Evolutionary conservation across 2,329 filamentous ascomycete species (phyloP), one percentile per base, ranked within the genome.

Genomic region (Blumeria hordei): DNA sequence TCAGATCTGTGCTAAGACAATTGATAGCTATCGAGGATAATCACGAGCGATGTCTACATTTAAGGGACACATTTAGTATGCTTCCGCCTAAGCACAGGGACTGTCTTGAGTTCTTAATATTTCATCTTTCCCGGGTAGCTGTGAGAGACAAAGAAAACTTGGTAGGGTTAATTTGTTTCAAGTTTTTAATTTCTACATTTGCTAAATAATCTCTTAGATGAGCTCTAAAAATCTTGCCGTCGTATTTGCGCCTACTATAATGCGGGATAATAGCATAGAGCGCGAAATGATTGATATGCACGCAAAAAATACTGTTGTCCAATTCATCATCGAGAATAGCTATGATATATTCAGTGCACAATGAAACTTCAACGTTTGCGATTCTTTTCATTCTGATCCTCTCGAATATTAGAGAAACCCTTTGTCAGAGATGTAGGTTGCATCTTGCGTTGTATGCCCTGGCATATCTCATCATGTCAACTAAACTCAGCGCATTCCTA

Each of bases 281-380:
- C 81, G 88, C 58, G 92, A 98, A 68, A 93, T 98, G 80, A 90
- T 82, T 34, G 92, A 98, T 66, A 94, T 94, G 74, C 85, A 92
- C 66, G 77, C 82, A 62, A 95, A 96, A 75, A 94, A 94, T 62
- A 75, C 83, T 59, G 87, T 87, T 6, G 82, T 96, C 60, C 88
- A 94, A 69, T 94, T 92, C 63, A 74, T 98, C 64, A 83, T 96
- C 60, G 90, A 96, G 67, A 84, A 94, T 67, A 88, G 84, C 66
- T 77, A 86, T 63, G 77, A 75, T 61, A 84, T 95, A 58, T 96
- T 95, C 66, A 71, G 55, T 39, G 51, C 51, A 28, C 51, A 35
- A 41, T 53, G 36, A 53, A 41, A 28, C 14, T 28, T 28, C 4
- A 28, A 28, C 2, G 21, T 28, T 4, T 28, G 21, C 21, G 4